These are phyloP conservation scores for Suhomyces prunicola DNA, from an alignment of 805 yeast species.

Conservation along the genomic window DNA sequence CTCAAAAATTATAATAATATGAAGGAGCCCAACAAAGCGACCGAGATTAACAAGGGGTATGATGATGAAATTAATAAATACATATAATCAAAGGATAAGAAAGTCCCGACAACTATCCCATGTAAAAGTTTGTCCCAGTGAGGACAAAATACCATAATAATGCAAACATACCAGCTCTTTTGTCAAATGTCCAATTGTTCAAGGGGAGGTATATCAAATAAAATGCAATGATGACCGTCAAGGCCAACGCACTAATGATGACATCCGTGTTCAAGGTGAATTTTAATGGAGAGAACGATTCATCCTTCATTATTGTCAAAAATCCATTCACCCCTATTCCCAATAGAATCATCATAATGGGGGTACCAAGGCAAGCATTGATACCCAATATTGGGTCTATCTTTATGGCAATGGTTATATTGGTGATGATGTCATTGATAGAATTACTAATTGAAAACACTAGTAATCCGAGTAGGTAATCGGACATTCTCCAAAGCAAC, in stretches of 20 bases:
- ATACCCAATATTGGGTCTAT: conserved; percentile 39
- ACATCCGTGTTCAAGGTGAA: conserved; percentile 24
- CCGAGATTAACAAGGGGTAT: conserved; percentile 2
- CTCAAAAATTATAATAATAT: background rate
- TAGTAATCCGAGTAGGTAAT: conserved; percentile 47
- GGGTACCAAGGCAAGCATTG: conserved; percentile 55
- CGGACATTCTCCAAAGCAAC: conserved; percentile 40
- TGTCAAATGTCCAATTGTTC: conserved; percentile 34
- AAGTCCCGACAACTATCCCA: background rate
- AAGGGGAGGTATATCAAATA: conserved; percentile 27
- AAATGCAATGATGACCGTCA: conserved; percentile 21
- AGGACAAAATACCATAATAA: conserved; percentile 20
- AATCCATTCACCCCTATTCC: conserved; percentile 50
- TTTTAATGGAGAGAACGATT: conserved; percentile 5
- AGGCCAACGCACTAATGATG: conserved; percentile 21
- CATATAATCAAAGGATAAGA: background rate
- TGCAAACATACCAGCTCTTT: conserved; percentile 23
- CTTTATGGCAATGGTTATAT: conserved; percentile 44
- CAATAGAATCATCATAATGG: conserved; percentile 44
- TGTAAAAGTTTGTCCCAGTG: conserved; percentile 16
- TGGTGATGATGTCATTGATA: conserved; percentile 51
- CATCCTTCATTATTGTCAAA: conserved; percentile 3
- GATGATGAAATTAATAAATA: conserved; percentile 7
- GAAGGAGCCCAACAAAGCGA: background rate
- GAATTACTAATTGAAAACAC: conserved; percentile 51